These are phyloP conservation scores for Aspergillus bertholletiae DNA, from an alignment of 495 filamentous ascomycete genomes.

Conservation along the genomic window DNA sequence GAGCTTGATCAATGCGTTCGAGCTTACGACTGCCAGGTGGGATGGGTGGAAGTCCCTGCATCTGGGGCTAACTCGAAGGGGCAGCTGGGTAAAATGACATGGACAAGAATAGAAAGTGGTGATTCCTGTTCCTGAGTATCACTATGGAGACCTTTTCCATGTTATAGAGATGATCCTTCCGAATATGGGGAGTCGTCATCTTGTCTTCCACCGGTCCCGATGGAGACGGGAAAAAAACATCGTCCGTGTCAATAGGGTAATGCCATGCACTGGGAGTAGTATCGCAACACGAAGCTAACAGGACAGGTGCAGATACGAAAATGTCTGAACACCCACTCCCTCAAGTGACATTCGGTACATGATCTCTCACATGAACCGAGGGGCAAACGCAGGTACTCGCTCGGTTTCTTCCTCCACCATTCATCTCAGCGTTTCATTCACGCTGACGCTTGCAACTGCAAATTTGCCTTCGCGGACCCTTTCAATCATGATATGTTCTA, in stretches of 20 bases:
- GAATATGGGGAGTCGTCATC: background rate
- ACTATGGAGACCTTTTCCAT: background rate
- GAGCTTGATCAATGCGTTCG: background rate
- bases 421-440: too few species aligned
- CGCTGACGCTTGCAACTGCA: too few species aligned
- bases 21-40: constrained; percentile 1
- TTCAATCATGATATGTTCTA: constrained; percentile 1
- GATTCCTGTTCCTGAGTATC: constrained; percentile 1
- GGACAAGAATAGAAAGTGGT: background rate
- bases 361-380: constrained; percentile 9
- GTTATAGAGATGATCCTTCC: constrained; percentile 2
- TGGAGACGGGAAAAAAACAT: background rate
- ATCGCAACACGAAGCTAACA: background rate
- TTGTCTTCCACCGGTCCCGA: background rate
- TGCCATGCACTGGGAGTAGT: background rate
- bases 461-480: too few species aligned
- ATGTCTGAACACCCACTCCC: background rate
- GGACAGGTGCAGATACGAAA: background rate
- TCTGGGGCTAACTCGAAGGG: background rate
- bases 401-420: background rate
- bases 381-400: background rate
- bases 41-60: constrained; percentile 5
- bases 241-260: background rate
- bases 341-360: background rate
- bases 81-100: background rate